A percentile compares a stretch with the other conserved stretches of the same genome.
phyloP scores from a whole-genome alignment of 1,139 yeast species.

The Magnusiomyces sp. region DNA sequence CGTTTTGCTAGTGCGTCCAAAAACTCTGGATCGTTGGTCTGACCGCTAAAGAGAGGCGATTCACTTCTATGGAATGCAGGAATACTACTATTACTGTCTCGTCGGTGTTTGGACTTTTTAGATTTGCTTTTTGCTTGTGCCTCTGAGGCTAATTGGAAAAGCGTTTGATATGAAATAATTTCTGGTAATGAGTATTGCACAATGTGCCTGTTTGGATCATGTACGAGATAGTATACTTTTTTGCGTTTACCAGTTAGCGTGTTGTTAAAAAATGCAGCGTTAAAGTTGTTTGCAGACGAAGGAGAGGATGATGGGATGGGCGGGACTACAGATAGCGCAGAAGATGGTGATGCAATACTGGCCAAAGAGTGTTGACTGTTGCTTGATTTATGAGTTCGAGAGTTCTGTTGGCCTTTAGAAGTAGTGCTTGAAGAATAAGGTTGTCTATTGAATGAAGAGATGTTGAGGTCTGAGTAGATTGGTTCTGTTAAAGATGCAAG shows the following conservation, averaged over 20 bases:
- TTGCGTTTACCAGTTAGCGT: neutral
- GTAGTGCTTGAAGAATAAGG: neutral
- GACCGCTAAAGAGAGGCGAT: neutral
- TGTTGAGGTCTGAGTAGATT: constrained; percentile 20
- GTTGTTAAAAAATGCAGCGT: neutral
- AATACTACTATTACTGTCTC: constrained; percentile 13
- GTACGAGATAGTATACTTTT: constrained; percentile 22
- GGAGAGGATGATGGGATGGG: neutral
- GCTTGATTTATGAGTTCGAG: neutral
- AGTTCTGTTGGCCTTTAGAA: neutral
- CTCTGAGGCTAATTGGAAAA: constrained; percentile 13
- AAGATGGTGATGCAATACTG: neutral
- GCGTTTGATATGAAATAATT: constrained; percentile 15
- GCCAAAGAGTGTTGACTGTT: neutral
- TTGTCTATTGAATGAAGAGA: neutral
- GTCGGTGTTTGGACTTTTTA: constrained; percentile 5
- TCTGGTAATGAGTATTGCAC: constrained; percentile 23
- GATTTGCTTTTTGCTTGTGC: constrained; percentile 14
- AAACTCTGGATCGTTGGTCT: constrained; percentile 3
- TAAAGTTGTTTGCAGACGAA: neutral
- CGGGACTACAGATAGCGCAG: neutral
- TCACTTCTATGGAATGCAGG: neutral
- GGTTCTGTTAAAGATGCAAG: constrained; percentile 27
- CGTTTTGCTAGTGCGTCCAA: constrained; percentile 13
- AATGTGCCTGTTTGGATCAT: constrained; percentile 16